These are phyloP conservation scores for Endocladia muricata DNA, from an alignment of 31 red algal species.

Conservation along the genomic window DNA sequence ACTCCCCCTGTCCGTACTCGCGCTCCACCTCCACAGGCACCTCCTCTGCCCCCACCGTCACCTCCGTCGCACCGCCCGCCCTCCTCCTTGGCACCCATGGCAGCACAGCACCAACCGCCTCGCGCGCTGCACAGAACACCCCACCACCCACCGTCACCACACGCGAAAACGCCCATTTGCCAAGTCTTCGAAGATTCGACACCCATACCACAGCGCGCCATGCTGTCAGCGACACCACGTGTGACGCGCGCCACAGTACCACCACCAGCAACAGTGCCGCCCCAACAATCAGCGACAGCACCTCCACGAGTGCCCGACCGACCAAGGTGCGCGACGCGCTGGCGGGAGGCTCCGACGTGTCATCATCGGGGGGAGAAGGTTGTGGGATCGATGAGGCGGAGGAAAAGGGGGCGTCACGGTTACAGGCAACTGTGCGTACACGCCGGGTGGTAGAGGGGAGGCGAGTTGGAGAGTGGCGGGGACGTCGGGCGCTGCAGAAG, in stretches of 20 bases:
- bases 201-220: slow-evolving; percentile 19
- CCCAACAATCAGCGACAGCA: slow-evolving; percentile 1
- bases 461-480: no score
- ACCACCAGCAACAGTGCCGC: slow-evolving; percentile 13
- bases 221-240: slow-evolving; percentile 4
- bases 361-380: background rate
- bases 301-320: background rate
- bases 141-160: background rate
- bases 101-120: background rate
- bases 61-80: background rate
- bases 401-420: background rate
- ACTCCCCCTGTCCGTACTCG: background rate
- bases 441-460: no score
- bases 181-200: background rate
- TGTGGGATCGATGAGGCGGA: background rate
- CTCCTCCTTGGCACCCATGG: background rate
- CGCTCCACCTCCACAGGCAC: background rate
- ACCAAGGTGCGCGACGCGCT: background rate
- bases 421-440: no score
- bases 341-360: background rate
- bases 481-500: no score
- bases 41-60: background rate
- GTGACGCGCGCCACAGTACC: slow-evolving; percentile 16
- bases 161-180: slow-evolving; percentile 4
- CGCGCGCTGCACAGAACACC: background rate